phyloP scores from a whole-genome alignment of 768 basidiomycete species.

The Tulasnella sp. region DNA sequence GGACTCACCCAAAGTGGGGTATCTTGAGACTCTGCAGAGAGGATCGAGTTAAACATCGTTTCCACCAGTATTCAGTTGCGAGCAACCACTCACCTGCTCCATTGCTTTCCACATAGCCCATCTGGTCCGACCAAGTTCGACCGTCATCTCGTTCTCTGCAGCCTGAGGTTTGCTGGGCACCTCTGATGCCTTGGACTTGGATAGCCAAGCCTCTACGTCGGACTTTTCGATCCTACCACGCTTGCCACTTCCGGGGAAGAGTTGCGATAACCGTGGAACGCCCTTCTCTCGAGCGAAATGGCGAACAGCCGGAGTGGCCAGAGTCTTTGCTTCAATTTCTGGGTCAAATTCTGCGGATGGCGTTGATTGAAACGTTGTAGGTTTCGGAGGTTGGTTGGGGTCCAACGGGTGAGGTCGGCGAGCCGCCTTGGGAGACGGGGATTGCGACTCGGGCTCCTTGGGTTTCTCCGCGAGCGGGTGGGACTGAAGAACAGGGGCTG shows the following conservation, averaged over 20 bases:
- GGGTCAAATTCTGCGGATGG: background rate
- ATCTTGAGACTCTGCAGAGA: constrained; percentile 63
- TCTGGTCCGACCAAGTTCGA: constrained; percentile 69
- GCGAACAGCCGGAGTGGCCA: constrained; percentile 71
- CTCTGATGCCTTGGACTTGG: constrained; percentile 1
- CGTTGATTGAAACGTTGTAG: background rate
- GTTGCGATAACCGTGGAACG: constrained; percentile 45
- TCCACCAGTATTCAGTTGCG: too few species aligned
- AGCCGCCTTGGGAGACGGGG: background rate
- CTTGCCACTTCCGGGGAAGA: constrained; percentile 64
- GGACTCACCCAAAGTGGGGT: constrained; percentile 64
- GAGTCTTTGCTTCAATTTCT: constrained; percentile 33
- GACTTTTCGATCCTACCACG: constrained; percentile 64
- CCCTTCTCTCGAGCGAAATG: constrained; percentile 61
- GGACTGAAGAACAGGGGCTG: constrained; percentile 11
- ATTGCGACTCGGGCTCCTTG: background rate
- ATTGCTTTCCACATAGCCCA: constrained; percentile 88
- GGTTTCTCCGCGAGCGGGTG: constrained; percentile 14
- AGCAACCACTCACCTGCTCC: constrained; percentile 50
- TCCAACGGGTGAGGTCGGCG: constrained; percentile 55
- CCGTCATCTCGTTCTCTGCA: constrained; percentile 40
- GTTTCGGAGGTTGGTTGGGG: constrained; percentile 34
- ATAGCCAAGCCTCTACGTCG: constrained; percentile 50
- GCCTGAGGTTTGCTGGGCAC: constrained; percentile 25
- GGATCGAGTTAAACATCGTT: background rate